Evolutionary conservation across 2,329 filamentous ascomycete species (phyloP), one percentile per base, ranked within the genome.

Genomic region (Alternaria ethzedia): DNA sequence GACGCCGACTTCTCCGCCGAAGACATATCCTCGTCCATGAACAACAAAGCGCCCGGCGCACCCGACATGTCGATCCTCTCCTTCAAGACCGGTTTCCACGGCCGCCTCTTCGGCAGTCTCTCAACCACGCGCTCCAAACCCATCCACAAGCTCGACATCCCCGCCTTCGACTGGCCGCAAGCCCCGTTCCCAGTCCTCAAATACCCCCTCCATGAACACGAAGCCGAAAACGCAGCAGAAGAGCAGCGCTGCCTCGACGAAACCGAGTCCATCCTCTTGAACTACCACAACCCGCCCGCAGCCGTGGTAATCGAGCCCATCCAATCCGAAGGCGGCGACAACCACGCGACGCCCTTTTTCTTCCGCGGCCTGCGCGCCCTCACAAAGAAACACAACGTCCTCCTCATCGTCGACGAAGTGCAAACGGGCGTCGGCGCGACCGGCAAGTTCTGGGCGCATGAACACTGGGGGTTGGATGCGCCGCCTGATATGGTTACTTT

Each of bases 401-500:
- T 96, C 61, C 85, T 97, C 80, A 97, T 97, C 77, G 94, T 96
- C 68, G 94, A 97, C 79, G 94, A 97, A 83, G 94, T 97, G 11
- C 94, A 97, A 83, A 97, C 94, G 7, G 94, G 94, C 78, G 90
- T 97, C 25, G 94, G 94, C 73, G 93, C 94, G 43, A 97, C 94
- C 0, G 94, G 94, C 73, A 94, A 92, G 81, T 97, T 97, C 89
- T 97, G 94, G 94, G 94, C 94, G 9, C 94, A 97, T 84, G 93
- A 97, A 75, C 94, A 97, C 89, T 97, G 94, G 94, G 87, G 91
- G 80, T 87, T 97, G 46, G 77, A 86, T 54, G 83, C 89, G 36
- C 92, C 94, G 9, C 94, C 94, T 0, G 94, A 97, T 84, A 96
- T 97, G 85, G 94, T 97, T 47, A 97, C 94, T 62, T 97, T 97